Percentiles rank a stretch among this genome's conserved stretches.
Evolutionary conservation across 2,329 filamentous ascomycete species (phyloP).

Genomic region (Fusarium dimerum): DNA sequence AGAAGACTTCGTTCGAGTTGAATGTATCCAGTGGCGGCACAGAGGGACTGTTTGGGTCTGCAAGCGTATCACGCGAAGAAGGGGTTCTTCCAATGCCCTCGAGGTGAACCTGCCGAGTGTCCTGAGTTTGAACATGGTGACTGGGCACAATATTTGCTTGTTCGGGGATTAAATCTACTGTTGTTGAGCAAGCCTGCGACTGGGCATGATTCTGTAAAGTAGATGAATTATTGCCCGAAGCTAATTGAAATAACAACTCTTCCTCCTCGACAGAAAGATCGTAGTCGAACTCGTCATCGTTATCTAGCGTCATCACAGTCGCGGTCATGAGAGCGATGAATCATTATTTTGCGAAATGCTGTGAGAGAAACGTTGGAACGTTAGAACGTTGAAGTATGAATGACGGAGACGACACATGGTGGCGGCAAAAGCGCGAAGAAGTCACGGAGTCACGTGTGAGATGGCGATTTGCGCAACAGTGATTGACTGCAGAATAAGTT

Average conservation of each 20-base stretch:
- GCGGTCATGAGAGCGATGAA: conserved; percentile 14
- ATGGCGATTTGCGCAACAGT: background rate
- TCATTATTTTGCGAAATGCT: conserved; percentile 21
- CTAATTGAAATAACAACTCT: conserved; percentile 41
- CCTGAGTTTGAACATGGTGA: conserved; percentile 8
- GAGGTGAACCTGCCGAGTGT: conserved; percentile 1
- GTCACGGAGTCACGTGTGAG: conserved; percentile 29
- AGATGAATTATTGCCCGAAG: conserved; percentile 20
- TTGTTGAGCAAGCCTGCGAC: conserved; percentile 1
- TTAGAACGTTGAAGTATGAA: conserved; percentile 6
- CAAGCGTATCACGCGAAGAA: background rate
- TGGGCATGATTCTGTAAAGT: conserved; percentile 8
- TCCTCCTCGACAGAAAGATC: conserved; percentile 49
- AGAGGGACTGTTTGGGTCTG: background rate
- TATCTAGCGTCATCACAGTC: conserved; percentile 29
- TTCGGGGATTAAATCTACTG: conserved; percentile 27
- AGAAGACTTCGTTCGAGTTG: conserved; percentile 36
- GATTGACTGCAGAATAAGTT: background rate
- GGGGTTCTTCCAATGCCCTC: conserved; percentile 3
- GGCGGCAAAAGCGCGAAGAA: conserved; percentile 17
- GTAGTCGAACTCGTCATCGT: conserved; percentile 48
- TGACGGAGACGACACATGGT: conserved; percentile 5
- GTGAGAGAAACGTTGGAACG: conserved; percentile 7
- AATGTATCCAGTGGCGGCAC: conserved; percentile 14
- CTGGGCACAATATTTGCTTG: conserved; percentile 12